Percentiles rank a stretch among this genome's conserved stretches.
Evolutionary conservation across 2,329 filamentous ascomycete species (phyloP).

Genomic region (Penicillium psychrosexuale): DNA sequence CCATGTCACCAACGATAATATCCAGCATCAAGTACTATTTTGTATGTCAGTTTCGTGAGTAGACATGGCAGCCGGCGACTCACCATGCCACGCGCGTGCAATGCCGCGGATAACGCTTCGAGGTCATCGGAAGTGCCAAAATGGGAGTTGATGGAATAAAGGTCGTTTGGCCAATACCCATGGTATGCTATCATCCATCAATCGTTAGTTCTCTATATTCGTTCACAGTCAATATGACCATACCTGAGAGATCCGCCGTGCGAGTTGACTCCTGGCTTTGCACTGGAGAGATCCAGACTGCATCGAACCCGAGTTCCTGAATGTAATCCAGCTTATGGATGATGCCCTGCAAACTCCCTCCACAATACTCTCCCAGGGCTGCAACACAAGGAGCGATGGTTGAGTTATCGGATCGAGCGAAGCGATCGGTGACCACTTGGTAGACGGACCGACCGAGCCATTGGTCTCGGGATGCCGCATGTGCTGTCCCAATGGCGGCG

Average conservation of each 20-base stretch:
- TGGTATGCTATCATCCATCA: conserved; percentile 8
- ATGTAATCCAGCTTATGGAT: conserved; percentile 50
- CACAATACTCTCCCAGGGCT: conserved; percentile 41
- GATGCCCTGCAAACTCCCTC: conserved; percentile 48
- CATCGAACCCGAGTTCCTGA: conserved; percentile 48
- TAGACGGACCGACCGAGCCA: conserved; percentile 45
- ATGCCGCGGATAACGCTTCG: conserved; percentile 52
- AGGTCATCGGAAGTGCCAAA: conserved; percentile 61
- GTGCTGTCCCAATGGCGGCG: conserved; percentile 4
- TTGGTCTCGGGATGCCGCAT: conserved; percentile 29
- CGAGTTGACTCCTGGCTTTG: conserved; percentile 36
- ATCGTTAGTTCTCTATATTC: conserved; percentile 37
- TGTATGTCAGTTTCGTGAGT: not conserved
- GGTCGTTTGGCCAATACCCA: conserved; percentile 10
- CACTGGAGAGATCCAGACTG: conserved; percentile 50
- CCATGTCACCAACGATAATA: conserved; percentile 42
- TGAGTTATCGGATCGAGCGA: conserved; percentile 40
- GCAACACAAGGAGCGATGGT: conserved; percentile 32
- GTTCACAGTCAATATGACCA: conserved; percentile 50
- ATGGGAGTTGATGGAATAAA: conserved; percentile 54
- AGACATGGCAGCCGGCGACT: not conserved
- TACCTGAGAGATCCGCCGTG: conserved; percentile 34
- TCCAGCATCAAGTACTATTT: conserved; percentile 58
- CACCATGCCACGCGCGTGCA: conserved; percentile 53
- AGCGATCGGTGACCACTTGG: conserved; percentile 45